phyloP scores from a whole-genome alignment of 1,284 basidiomycete genomes.

The Paramarasmius palmivorus region DNA sequence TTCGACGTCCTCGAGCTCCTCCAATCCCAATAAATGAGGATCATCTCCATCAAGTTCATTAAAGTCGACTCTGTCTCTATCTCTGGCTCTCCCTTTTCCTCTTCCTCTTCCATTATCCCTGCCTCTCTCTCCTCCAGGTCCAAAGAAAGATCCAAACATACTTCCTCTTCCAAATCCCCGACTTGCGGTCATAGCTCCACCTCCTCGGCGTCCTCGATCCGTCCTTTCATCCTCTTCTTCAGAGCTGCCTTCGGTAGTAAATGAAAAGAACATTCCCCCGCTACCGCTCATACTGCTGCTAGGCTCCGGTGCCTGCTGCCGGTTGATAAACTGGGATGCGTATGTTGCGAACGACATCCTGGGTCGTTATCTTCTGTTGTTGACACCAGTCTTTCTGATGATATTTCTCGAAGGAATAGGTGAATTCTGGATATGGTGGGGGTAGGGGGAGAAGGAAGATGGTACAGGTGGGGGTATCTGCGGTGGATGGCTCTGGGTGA shows the following conservation, averaged over 20 bases:
- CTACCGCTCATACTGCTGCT: conserved; percentile 39
- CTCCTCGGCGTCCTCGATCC: neutral
- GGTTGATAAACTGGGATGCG: conserved; percentile 65
- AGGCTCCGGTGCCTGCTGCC: conserved; percentile 41
- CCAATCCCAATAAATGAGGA: conserved; percentile 8
- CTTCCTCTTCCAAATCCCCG: neutral
- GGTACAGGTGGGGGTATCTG: too few species aligned
- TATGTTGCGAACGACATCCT: conserved; percentile 62
- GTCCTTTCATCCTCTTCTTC: conserved; percentile 31
- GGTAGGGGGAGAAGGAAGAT: too few species aligned
- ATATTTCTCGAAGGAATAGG: too few species aligned
- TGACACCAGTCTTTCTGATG: too few species aligned
- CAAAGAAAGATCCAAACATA: neutral
- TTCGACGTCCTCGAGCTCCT: neutral
- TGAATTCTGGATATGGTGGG: too few species aligned
- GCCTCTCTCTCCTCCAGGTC: neutral
- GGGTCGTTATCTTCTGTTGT: neutral
- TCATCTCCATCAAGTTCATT: conserved; percentile 9
- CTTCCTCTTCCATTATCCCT: neutral
- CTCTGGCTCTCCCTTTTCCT: conserved; percentile 3
- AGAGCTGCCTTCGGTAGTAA: conserved; percentile 63
- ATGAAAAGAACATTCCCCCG: conserved; percentile 81
- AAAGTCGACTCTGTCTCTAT: conserved; percentile 4
- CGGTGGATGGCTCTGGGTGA: too few species aligned
- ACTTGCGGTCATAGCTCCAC: neutral